Evolutionary conservation across 768 basidiomycete genomes (phyloP).

Genomic region (Mycena leptocephala): DNA sequence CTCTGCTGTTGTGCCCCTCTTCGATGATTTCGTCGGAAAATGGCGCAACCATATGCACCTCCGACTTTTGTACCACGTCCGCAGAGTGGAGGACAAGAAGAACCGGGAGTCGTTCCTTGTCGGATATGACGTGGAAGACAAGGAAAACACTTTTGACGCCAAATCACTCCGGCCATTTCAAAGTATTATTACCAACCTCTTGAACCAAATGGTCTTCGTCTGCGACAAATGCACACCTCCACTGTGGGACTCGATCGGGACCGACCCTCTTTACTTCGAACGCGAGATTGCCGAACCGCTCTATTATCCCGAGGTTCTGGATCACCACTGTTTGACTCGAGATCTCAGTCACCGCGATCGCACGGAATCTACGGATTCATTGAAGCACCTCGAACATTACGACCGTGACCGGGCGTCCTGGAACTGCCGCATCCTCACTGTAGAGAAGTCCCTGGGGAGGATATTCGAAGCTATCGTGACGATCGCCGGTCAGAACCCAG

Average conservation of each 20-base stretch:
- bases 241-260: not conserved
- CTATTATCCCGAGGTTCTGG: slow-evolving; percentile 13
- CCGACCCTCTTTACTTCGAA: not conserved
- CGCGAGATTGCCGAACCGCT: slow-evolving; percentile 1
- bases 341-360: not conserved
- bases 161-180: not conserved
- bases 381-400: slow-evolving; percentile 2
- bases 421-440: slow-evolving; percentile 16
- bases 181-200: not conserved
- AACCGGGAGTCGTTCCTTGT: not conserved
- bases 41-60: not conserved
- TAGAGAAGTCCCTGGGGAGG: slow-evolving; percentile 10
- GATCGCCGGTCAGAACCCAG: not conserved
- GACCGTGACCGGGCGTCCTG: slow-evolving; percentile 12
- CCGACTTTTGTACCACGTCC: not conserved
- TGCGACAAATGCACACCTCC: slow-evolving; percentile 12
- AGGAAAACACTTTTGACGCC: not conserved
- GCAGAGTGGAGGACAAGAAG: not conserved
- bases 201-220: not conserved
- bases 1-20: not conserved
- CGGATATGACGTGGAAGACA: slow-evolving; percentile 4
- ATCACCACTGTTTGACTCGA: slow-evolving; percentile 5
- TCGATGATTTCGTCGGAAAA: not conserved
- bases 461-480: slow-evolving; percentile 4
- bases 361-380: not conserved